These are phyloP conservation scores for Helicocarpus griseus DNA, from an alignment of 2,329 filamentous ascomycete genomes.

Conservation along the genomic window DNA sequence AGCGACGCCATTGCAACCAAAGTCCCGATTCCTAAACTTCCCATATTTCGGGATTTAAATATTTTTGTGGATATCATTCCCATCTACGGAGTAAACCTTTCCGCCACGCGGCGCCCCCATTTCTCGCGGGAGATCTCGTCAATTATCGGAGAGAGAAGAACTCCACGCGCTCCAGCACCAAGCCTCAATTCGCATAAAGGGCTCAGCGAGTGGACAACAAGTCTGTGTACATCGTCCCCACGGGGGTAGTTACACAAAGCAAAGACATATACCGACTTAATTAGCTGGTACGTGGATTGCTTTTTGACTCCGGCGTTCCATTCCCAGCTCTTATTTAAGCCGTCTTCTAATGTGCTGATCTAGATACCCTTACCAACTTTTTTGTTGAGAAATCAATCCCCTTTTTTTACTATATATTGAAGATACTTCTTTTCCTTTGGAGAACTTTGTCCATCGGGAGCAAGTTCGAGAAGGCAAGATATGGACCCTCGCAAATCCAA, in stretches of 20 bases:
- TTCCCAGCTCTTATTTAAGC: background rate
- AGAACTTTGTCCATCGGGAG: background rate
- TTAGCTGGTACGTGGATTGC: background rate
- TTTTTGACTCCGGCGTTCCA: background rate
- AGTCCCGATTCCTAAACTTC: background rate
- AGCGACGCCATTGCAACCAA: background rate
- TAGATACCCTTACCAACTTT: background rate
- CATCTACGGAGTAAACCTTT: background rate
- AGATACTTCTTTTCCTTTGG: background rate
- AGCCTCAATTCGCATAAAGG: background rate
- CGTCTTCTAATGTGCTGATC: background rate
- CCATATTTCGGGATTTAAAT: background rate
- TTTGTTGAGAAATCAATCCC: background rate
- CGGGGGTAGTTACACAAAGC: background rate
- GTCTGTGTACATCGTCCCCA: background rate
- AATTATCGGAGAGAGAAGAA: background rate
- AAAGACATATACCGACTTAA: background rate
- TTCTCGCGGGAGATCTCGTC: background rate
- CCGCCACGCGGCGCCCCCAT: background rate
- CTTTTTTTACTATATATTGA: background rate
- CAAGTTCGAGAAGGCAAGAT: background rate
- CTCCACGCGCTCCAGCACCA: background rate
- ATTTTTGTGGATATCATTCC: background rate
- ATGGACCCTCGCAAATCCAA: conserved; percentile 26
- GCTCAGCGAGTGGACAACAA: background rate